A percentile compares a stretch with the other conserved stretches of the same genome.
phyloP scores from a whole-genome alignment of 2,329 filamentous ascomycete species.

The Apiospora saccharicola region DNA sequence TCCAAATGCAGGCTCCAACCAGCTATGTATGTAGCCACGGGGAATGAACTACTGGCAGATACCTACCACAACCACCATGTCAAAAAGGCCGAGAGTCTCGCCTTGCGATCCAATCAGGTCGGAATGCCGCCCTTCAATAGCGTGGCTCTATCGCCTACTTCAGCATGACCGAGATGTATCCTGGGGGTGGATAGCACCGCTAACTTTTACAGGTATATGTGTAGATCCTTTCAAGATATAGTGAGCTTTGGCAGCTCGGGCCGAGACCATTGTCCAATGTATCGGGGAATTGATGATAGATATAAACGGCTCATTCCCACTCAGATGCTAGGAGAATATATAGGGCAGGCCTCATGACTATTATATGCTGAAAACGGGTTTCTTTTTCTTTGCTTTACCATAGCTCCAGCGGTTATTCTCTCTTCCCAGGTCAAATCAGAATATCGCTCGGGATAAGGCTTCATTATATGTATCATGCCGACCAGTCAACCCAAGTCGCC shows the following conservation, averaged over 20 bases:
- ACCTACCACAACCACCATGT: not conserved
- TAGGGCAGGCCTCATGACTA: not conserved
- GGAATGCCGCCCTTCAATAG: not conserved
- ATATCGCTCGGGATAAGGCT: too few relatives aligned
- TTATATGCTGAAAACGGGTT: not conserved
- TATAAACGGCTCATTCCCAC: not conserved
- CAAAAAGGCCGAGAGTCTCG: not conserved
- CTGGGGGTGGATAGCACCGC: not conserved
- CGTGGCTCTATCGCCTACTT: not conserved
- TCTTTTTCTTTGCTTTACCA: not conserved
- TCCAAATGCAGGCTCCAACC: not conserved
- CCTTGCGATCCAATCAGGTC: conserved; percentile 13
- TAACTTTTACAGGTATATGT: not conserved
- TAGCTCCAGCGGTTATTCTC: not conserved
- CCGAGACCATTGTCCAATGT: not conserved
- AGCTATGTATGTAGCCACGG: not conserved
- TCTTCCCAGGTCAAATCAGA: too few relatives aligned
- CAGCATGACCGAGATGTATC: not conserved
- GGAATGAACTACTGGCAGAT: not conserved
- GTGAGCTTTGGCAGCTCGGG: not conserved
- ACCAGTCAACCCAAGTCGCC: too few relatives aligned
- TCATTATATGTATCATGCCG: too few relatives aligned
- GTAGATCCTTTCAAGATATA: not conserved
- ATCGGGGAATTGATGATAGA: not conserved
- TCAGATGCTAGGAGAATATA: not conserved